phyloP scores from a whole-genome alignment of 768 basidiomycete genomes.

The Tremella fuciformis region DNA sequence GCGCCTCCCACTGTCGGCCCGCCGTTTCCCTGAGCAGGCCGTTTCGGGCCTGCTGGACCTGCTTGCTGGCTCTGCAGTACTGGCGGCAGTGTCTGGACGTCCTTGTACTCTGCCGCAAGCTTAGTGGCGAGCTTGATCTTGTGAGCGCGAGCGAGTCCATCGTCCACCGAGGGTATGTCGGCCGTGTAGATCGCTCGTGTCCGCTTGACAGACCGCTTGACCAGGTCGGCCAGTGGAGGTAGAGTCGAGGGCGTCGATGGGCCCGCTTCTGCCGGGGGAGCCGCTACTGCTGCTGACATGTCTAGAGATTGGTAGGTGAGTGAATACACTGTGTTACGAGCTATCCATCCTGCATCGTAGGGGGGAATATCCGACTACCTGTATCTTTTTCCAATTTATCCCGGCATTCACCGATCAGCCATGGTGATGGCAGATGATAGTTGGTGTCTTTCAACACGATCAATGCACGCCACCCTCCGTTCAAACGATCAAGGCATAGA shows the following conservation, averaged over 20 bases:
- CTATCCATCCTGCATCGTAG: no score
- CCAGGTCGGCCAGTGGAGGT: conserved; percentile 46
- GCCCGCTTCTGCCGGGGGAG: conserved; percentile 27
- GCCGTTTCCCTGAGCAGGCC: conserved; percentile 54
- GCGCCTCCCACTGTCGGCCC: conserved; percentile 23
- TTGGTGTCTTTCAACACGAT: no score
- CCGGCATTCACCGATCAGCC: no score
- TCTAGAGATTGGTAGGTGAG: no score
- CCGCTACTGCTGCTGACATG: conserved; percentile 9
- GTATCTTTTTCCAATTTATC: no score
- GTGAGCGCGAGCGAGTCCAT: conserved; percentile 49
- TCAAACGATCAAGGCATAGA: no score
- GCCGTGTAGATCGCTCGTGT: conserved; percentile 47
- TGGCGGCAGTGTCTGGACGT: conserved; percentile 78
- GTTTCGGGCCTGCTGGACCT: conserved; percentile 68
- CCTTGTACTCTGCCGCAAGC: conserved; percentile 82
- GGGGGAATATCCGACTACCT: no score
- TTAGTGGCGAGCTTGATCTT: conserved; percentile 65
- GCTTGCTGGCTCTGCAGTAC: conserved; percentile 77
- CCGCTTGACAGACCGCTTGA: conserved; percentile 45
- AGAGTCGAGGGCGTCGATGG: conserved; percentile 25
- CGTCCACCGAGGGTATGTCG: conserved; percentile 34
- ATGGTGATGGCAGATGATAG: no score
- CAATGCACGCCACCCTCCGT: no score
- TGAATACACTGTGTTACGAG: no score